Conservation (phyloP, 2,329 filamentous ascomycete species). For the Aureobasidium sp. region DNA sequence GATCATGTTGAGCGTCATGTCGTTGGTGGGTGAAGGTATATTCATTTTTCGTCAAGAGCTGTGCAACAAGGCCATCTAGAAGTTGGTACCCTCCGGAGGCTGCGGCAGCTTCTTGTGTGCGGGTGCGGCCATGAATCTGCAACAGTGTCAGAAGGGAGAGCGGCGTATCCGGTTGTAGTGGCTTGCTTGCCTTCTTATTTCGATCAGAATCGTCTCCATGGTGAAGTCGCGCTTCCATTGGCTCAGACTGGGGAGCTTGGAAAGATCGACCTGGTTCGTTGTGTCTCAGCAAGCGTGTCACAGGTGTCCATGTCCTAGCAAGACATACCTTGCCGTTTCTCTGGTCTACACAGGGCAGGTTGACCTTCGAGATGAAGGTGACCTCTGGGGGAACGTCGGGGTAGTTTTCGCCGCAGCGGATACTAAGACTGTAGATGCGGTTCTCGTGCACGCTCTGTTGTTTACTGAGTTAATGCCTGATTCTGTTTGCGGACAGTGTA, state of each 20-base stretch:
- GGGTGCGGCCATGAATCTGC: constrained; percentile 84
- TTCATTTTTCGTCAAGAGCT: constrained; percentile 3
- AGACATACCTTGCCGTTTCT: constrained; percentile 60
- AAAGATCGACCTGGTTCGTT: constrained; percentile 62
- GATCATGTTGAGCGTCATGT: constrained; percentile 11
- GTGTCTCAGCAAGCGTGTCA: neutral
- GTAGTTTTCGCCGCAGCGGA: constrained; percentile 86
- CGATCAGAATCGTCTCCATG: constrained; percentile 88
- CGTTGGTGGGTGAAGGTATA: neutral
- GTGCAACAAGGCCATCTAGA: constrained; percentile 19
- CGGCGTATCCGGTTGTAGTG: neutral
- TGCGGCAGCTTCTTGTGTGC: constrained; percentile 93
- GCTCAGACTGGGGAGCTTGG: constrained; percentile 73
- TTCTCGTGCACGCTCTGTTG: constrained; percentile 88
- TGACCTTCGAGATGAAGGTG: constrained; percentile 88
- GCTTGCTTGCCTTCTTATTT: constrained; percentile 60
- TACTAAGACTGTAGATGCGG: constrained; percentile 95
- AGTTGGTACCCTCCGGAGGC: constrained; percentile 71
- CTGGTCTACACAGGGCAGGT: constrained; percentile 86
- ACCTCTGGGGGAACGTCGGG: constrained; percentile 83
- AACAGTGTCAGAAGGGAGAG: neutral
- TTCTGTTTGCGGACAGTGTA: neutral
- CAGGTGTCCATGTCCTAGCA: neutral
- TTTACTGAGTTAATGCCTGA: neutral
- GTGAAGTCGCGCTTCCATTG: constrained; percentile 91